phyloP scores from a whole-genome alignment of 441 rosid genomes.

The Jatropha multifida region DNA sequence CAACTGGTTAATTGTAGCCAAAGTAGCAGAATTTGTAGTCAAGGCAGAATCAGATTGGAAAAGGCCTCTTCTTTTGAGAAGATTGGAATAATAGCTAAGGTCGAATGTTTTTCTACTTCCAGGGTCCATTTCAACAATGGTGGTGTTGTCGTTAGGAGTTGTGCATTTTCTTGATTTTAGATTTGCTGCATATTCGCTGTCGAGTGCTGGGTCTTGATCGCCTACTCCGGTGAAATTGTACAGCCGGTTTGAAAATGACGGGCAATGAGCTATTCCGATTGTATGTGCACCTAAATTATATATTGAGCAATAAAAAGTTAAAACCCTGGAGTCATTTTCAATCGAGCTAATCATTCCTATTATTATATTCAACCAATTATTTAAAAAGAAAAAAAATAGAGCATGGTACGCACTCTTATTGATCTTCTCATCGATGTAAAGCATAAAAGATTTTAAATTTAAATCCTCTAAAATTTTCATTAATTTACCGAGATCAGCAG shows the following conservation, averaged over 20 bases:
- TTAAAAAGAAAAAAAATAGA: too few relatives aligned
- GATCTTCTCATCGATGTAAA: too few relatives aligned
- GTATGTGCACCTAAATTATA: conserved; percentile 71
- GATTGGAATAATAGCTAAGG: conserved; percentile 52
- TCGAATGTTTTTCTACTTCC: conserved; percentile 75
- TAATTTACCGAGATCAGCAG: too few relatives aligned
- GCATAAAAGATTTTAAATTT: too few relatives aligned
- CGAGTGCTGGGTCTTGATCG: conserved; percentile 64
- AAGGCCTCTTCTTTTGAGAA: conserved; percentile 65
- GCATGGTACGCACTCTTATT: too few relatives aligned
- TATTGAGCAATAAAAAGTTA: too few relatives aligned
- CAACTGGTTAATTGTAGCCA: conserved; percentile 43
- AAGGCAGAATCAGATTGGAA: conserved; percentile 74
- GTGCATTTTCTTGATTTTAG: conserved; percentile 72
- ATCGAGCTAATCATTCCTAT: too few relatives aligned
- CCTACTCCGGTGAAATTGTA: conserved; percentile 62
- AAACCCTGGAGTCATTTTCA: too few relatives aligned
- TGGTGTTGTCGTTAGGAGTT: conserved; percentile 50
- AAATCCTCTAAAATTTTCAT: too few relatives aligned
- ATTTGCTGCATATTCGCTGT: conserved; percentile 61
- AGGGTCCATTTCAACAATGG: conserved; percentile 78
- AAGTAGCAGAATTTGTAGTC: conserved; percentile 48
- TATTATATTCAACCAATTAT: too few relatives aligned
- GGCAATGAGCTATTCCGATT: conserved; percentile 71
- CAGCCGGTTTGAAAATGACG: conserved; percentile 51